Conservation (phyloP, 169 alveolate genomes). For the Plasmodium chabaudi region DNA sequence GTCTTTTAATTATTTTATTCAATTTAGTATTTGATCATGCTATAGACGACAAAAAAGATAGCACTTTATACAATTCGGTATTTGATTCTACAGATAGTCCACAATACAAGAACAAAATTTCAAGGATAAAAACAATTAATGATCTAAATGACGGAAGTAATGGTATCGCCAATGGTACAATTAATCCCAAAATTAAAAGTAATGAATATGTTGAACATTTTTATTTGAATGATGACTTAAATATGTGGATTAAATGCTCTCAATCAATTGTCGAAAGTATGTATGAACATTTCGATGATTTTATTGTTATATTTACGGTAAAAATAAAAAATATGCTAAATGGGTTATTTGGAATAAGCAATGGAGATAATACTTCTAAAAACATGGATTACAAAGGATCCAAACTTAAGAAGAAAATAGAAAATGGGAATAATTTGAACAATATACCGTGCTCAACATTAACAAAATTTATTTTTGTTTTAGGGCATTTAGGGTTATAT, state of each 20-base stretch:
- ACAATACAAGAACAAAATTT: neutral
- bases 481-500: slow-evolving; percentile 68
- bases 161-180: neutral
- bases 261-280: slow-evolving; percentile 72
- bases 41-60: slow-evolving; percentile 9
- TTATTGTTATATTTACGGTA: slow-evolving; percentile 24
- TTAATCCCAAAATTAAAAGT: neutral
- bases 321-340: slow-evolving; percentile 29
- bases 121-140: neutral
- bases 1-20: slow-evolving; percentile 32
- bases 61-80: neutral
- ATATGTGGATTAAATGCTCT: slow-evolving; percentile 54
- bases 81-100: neutral
- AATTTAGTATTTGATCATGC: slow-evolving; percentile 50
- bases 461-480: slow-evolving; percentile 48
- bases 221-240: slow-evolving; percentile 21
- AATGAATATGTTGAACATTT: neutral
- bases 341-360: neutral
- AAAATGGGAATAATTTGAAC: slow-evolving; percentile 5
- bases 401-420: slow-evolving; percentile 1
- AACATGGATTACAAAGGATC: slow-evolving; percentile 5
- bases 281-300: slow-evolving; percentile 66
- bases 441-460: slow-evolving; percentile 41
- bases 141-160: neutral
- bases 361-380: neutral